phyloP scores from a whole-genome alignment of 2,329 filamentous ascomycete genomes.

The Cercospora sp. region DNA sequence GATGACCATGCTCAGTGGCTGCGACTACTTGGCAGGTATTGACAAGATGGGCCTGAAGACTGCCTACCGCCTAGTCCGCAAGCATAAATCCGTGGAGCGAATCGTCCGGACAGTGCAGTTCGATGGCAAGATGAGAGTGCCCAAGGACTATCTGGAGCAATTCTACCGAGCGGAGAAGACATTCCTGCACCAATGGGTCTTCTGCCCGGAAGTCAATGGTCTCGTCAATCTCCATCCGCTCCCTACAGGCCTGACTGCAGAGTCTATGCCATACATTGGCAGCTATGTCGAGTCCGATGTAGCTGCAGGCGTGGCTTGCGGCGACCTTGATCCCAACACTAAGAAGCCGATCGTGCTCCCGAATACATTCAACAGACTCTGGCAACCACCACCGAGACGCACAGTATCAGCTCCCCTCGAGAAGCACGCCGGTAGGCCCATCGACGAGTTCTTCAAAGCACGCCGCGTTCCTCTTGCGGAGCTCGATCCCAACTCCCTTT shows the following conservation, averaged over 20 bases:
- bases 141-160: slow-evolving; percentile 73
- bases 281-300: slow-evolving; percentile 55
- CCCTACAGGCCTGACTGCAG: slow-evolving; percentile 61
- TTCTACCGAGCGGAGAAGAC: slow-evolving; percentile 89
- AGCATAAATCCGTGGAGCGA: slow-evolving; percentile 82
- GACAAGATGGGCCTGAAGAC: slow-evolving; percentile 88
- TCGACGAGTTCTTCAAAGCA: slow-evolving; percentile 65
- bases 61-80: slow-evolving; percentile 84
- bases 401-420: slow-evolving; percentile 48
- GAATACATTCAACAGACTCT: slow-evolving; percentile 34
- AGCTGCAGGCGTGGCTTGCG: slow-evolving; percentile 72
- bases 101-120: slow-evolving; percentile 82
- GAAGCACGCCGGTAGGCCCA: slow-evolving; percentile 59
- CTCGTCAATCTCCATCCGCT: slow-evolving; percentile 75
- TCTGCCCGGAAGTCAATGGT: slow-evolving; percentile 70
- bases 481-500: slow-evolving; percentile 67
- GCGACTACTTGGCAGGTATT: slow-evolving; percentile 89
- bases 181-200: slow-evolving; percentile 93
- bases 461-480: slow-evolving; percentile 65
- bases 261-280: slow-evolving; percentile 81
- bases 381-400: slow-evolving; percentile 32
- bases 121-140: slow-evolving; percentile 80
- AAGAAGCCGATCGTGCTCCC: slow-evolving; percentile 62
- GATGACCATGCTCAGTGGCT: slow-evolving; percentile 96
- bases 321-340: slow-evolving; percentile 86